These are phyloP conservation scores for Hordeum marinum DNA, from an alignment of 176 grass and related monocot species.

Conservation along the genomic window DNA sequence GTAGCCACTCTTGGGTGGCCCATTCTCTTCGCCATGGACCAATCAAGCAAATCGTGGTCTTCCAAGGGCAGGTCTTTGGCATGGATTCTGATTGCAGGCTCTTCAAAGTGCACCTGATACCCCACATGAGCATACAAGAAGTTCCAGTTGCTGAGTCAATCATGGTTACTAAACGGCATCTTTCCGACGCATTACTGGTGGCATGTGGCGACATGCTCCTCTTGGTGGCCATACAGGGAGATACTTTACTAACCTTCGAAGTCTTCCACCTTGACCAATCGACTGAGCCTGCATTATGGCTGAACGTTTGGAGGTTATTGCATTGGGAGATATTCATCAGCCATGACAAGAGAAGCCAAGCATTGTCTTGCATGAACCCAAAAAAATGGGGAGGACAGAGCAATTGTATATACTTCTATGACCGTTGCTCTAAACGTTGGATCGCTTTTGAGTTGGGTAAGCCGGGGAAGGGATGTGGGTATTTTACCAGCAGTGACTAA, in stretches of 20 bases:
- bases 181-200: neutral
- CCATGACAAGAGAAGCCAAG: neutral
- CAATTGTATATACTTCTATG: neutral
- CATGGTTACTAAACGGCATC: neutral
- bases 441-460: neutral
- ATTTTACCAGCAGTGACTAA: neutral
- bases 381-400: neutral
- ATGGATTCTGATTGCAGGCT: neutral
- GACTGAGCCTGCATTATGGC: neutral
- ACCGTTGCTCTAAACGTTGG: neutral
- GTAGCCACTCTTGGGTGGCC: neutral
- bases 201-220: neutral
- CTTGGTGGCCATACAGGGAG: neutral
- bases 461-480: neutral
- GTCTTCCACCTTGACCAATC: neutral
- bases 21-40: neutral
- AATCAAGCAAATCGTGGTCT: neutral
- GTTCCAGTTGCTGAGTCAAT: neutral
- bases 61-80: neutral
- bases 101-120: neutral
- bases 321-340: neutral
- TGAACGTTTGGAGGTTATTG: neutral
- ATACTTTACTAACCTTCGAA: neutral
- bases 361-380: neutral
- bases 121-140: neutral